Evolutionary conservation across 2,329 filamentous ascomycete genomes (phyloP).

Genomic region (Ascochyta lentis): DNA sequence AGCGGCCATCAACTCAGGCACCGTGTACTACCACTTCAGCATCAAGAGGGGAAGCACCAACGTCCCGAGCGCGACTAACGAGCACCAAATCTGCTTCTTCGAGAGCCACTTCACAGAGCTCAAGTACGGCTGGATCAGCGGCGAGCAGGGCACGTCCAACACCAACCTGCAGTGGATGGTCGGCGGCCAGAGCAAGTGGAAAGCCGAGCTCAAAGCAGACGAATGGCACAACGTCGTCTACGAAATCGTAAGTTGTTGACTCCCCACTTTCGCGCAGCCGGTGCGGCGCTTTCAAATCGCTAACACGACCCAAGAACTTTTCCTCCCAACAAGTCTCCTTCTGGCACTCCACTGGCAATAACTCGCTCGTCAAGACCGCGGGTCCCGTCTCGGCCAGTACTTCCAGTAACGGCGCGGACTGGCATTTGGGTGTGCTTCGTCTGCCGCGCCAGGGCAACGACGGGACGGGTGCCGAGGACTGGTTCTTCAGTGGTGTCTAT

Average conservation of each 20-base stretch:
- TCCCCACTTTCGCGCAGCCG: too few relatives aligned
- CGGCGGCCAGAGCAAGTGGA: slow-evolving; percentile 67
- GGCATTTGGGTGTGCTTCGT: slow-evolving; percentile 74
- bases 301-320: slow-evolving; percentile 59
- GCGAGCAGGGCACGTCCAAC: slow-evolving; percentile 57
- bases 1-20: slow-evolving; percentile 69
- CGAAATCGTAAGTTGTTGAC: slow-evolving; percentile 60
- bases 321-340: slow-evolving; percentile 66
- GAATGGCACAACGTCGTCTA: slow-evolving; percentile 80
- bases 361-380: slow-evolving; percentile 64
- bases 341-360: slow-evolving; percentile 71
- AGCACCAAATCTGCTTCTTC: slow-evolving; percentile 71
- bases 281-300: too few relatives aligned
- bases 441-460: slow-evolving; percentile 64
- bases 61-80: slow-evolving; percentile 65
- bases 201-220: slow-evolving; percentile 64
- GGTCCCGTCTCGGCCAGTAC: slow-evolving; percentile 66
- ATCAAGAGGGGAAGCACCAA: slow-evolving; percentile 67
- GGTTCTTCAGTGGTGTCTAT: slow-evolving; percentile 75
- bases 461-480: slow-evolving; percentile 65
- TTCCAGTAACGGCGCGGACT: slow-evolving; percentile 72
- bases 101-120: slow-evolving; percentile 78
- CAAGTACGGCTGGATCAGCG: slow-evolving; percentile 69
- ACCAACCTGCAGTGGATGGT: slow-evolving; percentile 70
- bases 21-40: slow-evolving; percentile 75